Conservation (phyloP, 805 yeast genomes). For the Jamesozyma rosinii region DNA sequence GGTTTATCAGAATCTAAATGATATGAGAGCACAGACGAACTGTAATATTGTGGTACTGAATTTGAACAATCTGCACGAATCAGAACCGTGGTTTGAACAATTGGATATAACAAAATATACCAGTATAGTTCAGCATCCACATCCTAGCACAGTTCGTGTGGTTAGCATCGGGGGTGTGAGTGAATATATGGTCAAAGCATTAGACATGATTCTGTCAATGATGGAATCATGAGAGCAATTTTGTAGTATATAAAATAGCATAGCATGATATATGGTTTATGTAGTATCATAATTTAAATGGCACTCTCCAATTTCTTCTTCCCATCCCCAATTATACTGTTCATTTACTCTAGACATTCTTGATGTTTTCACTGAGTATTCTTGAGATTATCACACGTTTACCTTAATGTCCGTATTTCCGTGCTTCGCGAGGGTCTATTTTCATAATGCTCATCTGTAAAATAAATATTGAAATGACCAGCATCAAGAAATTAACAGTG, state of each 20-base stretch:
- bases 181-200: slow-evolving; percentile 25
- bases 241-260: background rate
- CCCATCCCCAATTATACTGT: too few species aligned
- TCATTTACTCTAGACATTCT: too few species aligned
- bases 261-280: too few species aligned
- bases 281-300: too few species aligned
- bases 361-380: background rate
- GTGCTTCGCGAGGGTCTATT: background rate
- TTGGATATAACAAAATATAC: slow-evolving; percentile 20
- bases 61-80: slow-evolving; percentile 29
- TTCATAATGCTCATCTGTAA: background rate
- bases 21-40: slow-evolving; percentile 26
- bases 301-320: too few species aligned
- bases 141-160: slow-evolving; percentile 26
- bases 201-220: slow-evolving; percentile 15
- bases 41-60: slow-evolving; percentile 30
- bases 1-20: slow-evolving; percentile 22
- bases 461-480: background rate
- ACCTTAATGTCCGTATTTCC: too few species aligned
- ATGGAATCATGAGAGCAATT: slow-evolving; percentile 4
- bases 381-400: too few species aligned
- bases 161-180: slow-evolving; percentile 29
- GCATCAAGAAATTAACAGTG: background rate
- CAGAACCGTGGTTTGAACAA: slow-evolving; percentile 25
- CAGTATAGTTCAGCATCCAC: slow-evolving; percentile 17